Base-by-base conservation (phyloP, 805 yeast species). In the Metschnikowia anglica region DNA sequence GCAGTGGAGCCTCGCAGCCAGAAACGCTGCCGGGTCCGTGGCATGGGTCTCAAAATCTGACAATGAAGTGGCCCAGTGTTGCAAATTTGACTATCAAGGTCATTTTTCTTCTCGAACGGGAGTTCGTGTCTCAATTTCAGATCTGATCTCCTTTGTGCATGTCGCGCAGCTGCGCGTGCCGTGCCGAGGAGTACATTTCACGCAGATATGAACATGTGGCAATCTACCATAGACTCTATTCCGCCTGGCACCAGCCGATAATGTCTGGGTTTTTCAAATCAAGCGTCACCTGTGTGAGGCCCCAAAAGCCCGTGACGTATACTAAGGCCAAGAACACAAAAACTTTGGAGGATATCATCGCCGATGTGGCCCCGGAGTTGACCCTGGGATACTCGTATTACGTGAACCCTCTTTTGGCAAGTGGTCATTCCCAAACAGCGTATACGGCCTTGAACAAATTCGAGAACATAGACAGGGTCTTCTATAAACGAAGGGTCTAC, bases 351-450 rank as follows among this genome's bases (percentile, higher is more conserved):
- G 63, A 71, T 16, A 65, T 77, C 27, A 55, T 76, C 36, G 51
- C 55, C 27, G 39, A 56, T 1, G 48, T 58, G 12, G 70, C 70
- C 0, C 79, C 80, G 0, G 73, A 72, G 41, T 60, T 76, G 30
- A 15, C 44, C 5, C 41, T 48, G 18, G 68, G 68, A 4, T 60
- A 67, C 41, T 60, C 61, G n/a, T 73, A 60, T 52, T 60, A 55
- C 53, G 61, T 76, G 37, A 70, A 73, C 47, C 81, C 82, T 3
- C 58, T 68, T 11, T 58, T 77, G 5, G 61, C 73, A 39, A 69
- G 70, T 33, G 81, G 81, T 19, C 72, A 73, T 34, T 49, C 72
- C 17, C 82, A 78, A 56, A 74, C 79, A 3, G 65, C 78, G 12
- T 76, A 73, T 50, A 61, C 76, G 2, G 73, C 75, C 1, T 52